Conservation (phyloP, 2,329 filamentous ascomycete species). For the Pseudomassariella vexata region DNA sequence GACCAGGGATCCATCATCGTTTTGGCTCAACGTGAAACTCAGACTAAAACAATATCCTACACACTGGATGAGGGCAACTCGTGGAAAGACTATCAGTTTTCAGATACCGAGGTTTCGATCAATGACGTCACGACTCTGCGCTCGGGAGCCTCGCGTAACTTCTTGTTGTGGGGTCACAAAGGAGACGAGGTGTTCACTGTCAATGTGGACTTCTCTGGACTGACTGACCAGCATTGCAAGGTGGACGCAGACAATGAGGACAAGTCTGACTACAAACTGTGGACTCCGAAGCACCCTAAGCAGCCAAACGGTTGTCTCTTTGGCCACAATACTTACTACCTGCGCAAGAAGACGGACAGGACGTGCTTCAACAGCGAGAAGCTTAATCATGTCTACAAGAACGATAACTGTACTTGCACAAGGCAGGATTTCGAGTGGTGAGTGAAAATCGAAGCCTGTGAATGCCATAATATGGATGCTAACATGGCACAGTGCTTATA, state of each 20-base stretch:
- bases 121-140: slow-evolving; percentile 81
- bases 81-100: slow-evolving; percentile 74
- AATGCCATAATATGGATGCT: too few species aligned
- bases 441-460: too few species aligned
- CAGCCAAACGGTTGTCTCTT: slow-evolving; percentile 81
- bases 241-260: slow-evolving; percentile 52
- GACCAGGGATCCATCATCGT: slow-evolving; percentile 93
- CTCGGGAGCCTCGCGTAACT: slow-evolving; percentile 84
- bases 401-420: slow-evolving; percentile 77
- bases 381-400: slow-evolving; percentile 65
- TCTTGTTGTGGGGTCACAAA: slow-evolving; percentile 77
- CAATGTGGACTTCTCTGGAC: slow-evolving; percentile 82
- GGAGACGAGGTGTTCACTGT: slow-evolving; percentile 61
- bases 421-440: slow-evolving; percentile 90
- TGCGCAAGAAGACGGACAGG: slow-evolving; percentile 77
- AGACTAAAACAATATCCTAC: slow-evolving; percentile 67
- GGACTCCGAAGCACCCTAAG: slow-evolving; percentile 80
- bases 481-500: slow-evolving; percentile 67
- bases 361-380: slow-evolving; percentile 77
- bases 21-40: slow-evolving; percentile 66
- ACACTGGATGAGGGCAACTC: slow-evolving; percentile 73
- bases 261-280: slow-evolving; percentile 72
- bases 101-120: slow-evolving; percentile 64
- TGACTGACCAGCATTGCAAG: slow-evolving; percentile 69
- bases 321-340: slow-evolving; percentile 81